These are phyloP conservation scores for Papilionanthe hybrid DNA, from an alignment of 116 monocot genomes.

Conservation along the genomic window DNA sequence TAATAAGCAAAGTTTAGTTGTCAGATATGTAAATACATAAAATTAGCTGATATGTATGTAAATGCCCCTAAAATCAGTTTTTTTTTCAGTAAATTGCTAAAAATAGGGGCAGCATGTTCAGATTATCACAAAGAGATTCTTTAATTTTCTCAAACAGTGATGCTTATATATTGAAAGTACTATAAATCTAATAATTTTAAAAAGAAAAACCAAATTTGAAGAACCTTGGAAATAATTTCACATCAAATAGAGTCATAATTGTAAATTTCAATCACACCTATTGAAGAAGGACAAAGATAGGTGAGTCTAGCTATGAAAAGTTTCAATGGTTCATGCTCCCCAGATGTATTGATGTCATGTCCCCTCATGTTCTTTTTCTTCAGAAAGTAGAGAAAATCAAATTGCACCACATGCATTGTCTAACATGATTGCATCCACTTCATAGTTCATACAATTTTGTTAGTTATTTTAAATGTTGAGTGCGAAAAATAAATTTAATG, in stretches of 20 bases:
- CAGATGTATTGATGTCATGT: background rate
- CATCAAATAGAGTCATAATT: background rate
- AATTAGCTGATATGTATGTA: too few relatives aligned
- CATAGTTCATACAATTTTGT: background rate
- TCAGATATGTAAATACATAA: too few relatives aligned
- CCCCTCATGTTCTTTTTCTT: too few relatives aligned
- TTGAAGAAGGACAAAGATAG: background rate
- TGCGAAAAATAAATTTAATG: too few relatives aligned
- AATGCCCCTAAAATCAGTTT: too few relatives aligned
- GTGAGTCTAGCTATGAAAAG: background rate
- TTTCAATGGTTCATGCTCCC: background rate
- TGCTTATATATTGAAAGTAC: background rate
- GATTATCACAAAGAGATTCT: too few relatives aligned
- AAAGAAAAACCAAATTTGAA: background rate
- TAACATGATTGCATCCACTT: background rate
- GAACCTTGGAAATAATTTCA: background rate
- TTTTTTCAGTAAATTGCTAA: too few relatives aligned
- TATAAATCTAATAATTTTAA: background rate
- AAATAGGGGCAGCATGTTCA: too few relatives aligned
- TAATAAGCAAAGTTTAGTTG: too few relatives aligned
- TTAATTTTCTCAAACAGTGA: background rate
- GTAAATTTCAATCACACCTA: background rate
- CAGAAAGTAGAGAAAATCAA: too few relatives aligned
- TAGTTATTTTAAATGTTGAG: too few relatives aligned
- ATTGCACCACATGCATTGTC: too few relatives aligned